Conservation (phyloP, 208 protist species). For the Trypanosoma cruzi region DNA sequence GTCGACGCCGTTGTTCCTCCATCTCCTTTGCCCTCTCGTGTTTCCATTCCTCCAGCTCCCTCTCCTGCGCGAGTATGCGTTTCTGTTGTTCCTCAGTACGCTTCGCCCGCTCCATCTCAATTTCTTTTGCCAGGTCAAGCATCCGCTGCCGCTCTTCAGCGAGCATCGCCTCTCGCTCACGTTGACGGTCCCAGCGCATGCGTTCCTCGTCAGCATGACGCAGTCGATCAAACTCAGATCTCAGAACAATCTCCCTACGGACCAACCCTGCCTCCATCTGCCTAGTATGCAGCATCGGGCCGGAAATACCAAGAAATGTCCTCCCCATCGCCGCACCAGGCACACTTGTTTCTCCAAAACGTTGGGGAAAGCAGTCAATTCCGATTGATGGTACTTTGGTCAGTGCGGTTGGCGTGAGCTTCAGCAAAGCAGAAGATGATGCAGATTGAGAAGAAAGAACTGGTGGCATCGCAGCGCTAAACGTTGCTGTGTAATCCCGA, state of each 20-base stretch:
- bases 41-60: conserved; percentile 88
- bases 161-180: conserved; percentile 45
- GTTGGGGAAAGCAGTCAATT: neutral
- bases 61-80: conserved; percentile 65
- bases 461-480: conserved; percentile 64
- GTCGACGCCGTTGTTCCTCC: conserved; percentile 45
- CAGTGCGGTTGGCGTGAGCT: neutral
- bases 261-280: conserved; percentile 58
- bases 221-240: conserved; percentile 64
- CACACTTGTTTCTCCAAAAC: neutral
- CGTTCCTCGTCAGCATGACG: conserved; percentile 54
- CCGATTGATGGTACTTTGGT: neutral
- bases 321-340: neutral
- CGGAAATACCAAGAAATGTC: neutral
- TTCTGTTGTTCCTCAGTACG: conserved; percentile 72
- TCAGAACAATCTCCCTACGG: conserved; percentile 63
- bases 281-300: conserved; percentile 2
- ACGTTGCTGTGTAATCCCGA: conserved; percentile 34
- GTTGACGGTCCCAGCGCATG: conserved; percentile 30
- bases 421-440: neutral
- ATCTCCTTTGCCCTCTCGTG: conserved; percentile 53
- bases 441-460: conserved; percentile 26
- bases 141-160: conserved; percentile 57
- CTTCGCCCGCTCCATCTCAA: conserved; percentile 63
- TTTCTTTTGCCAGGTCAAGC: conserved; percentile 46